Evolutionary conservation across 306 rosid species (phyloP), one percentile per base, ranked within the genome.

Genomic region (Urtica urens): DNA sequence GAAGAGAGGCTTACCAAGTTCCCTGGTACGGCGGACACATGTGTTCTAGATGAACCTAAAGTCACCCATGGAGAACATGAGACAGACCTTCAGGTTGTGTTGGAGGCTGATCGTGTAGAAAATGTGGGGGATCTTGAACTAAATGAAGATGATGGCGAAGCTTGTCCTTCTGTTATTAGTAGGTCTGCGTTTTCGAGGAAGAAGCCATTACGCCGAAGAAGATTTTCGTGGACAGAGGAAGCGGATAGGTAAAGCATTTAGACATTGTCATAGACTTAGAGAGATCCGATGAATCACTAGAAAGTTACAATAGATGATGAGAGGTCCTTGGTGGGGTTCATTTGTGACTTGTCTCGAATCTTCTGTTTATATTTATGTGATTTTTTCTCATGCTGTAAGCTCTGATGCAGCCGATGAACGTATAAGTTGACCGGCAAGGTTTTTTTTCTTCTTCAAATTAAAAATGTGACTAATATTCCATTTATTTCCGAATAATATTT

Each of bases 201-300:
- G 70, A 78, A 79, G 78, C 76, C 79, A 57, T 49, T 75, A 43
- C 79, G 92, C 44, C 84, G 73, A 60, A 76, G 62, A 48, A 84
- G 95, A 62, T 79, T 85, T 63, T 16, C 58, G 35, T 85, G 95
- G 94, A 81, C 85, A 57, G 95, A 90, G 66, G 80, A 75, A 68
- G 66, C 90, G 64, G 94, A 90, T 60, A 79, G 97, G 97, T 90
- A 72, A 63, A 3, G 70, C n/a, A n/a, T n/a, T n/a, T n/a, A n/a
- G n/a, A n/a, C n/a, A n/a, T n/a, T n/a, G n/a, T n/a, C n/a, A n/a
- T n/a, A n/a, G n/a, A n/a, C n/a, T n/a, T n/a, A n/a, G n/a, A n/a
- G n/a, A n/a, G n/a, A n/a, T n/a, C n/a, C n/a, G n/a, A n/a, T n/a
- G n/a, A n/a, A n/a, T n/a, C n/a, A n/a, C n/a, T n/a, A n/a, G n/a